Evolutionary conservation across 1,284 basidiomycete species (phyloP), one percentile per base, ranked within the genome.

Genomic region (Leccinum brunneo-olivaceum): DNA sequence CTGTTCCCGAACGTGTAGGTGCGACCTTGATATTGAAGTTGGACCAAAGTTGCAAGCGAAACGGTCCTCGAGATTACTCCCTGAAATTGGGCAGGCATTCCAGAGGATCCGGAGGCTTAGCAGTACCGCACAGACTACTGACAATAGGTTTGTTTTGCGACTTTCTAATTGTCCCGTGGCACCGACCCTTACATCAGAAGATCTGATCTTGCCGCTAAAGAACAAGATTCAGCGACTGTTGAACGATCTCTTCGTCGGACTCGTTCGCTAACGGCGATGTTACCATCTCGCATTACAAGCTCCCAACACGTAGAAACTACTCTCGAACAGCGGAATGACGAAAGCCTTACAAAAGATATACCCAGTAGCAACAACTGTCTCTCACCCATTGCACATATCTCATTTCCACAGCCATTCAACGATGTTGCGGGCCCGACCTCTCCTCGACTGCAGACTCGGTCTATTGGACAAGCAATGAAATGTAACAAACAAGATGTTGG

Each of bases 331-430:
- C 39, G 27, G 19, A 42, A 16, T 4, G 34, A 29, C 33, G 29
- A 24, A 2, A 6, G 7, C 37, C 29, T 20, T 5, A 10, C 32
- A 14, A 39, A 23, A 14, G 29, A 41, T 34, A 14, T n/a, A 12
- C 25, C 34, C 8, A n/a, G 10, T 16, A 4, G 5, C 43, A 27
- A 24, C 25, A 6, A 53, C 11, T 43, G 36, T 44, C 54, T 60
- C 20, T 51, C 58, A 3, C 57, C 58, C 23, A 55, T 57, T 7
- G 6, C 5, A 5, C 44, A 58, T 34, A 19, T 57, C 20, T 34
- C 43, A 7, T 27, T 60, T 28, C 45, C 48, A 1, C 44, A 52
- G 19, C 47, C 55, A 20, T 53, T 49, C 18, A 5, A 38, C 15
- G 16, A 36, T 20, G 43, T 39, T 18, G n/a, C 30, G 10, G 14